These are phyloP conservation scores for Tardiomyces digboiensis DNA, from an alignment of 1,139 yeast species.

Conservation along the genomic window DNA sequence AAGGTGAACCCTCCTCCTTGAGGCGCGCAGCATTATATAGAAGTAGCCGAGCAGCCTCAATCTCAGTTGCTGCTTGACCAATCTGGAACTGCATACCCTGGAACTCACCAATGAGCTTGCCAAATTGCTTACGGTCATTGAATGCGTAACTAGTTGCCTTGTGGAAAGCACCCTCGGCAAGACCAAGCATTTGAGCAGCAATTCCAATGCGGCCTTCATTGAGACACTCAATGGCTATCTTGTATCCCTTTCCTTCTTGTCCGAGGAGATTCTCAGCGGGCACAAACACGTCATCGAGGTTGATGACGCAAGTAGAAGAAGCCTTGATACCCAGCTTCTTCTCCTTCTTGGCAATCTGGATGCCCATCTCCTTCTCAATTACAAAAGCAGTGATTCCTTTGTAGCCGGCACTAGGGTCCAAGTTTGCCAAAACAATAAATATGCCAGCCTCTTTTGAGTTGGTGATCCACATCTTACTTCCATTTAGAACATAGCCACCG, in stretches of 20 bases:
- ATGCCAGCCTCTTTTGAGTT: conserved; percentile 36
- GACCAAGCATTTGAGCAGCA: conserved; percentile 37
- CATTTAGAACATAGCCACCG: conserved; percentile 25
- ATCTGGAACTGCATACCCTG: conserved; percentile 39
- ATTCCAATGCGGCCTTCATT: conserved; percentile 39
- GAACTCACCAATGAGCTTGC: conserved; percentile 34
- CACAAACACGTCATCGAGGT: conserved; percentile 33
- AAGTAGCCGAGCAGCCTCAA: conserved; percentile 36
- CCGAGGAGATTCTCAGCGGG: conserved; percentile 35
- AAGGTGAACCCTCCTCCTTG: conserved; percentile 32
- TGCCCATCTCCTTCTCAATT: conserved; percentile 32
- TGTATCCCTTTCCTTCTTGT: conserved; percentile 36
- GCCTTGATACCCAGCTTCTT: conserved; percentile 36
- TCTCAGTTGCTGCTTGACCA: conserved; percentile 35
- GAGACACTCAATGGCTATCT: conserved; percentile 35
- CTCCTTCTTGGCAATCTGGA: conserved; percentile 35
- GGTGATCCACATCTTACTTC: conserved; percentile 34
- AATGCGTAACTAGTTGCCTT: conserved; percentile 31
- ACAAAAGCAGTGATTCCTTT: conserved; percentile 38
- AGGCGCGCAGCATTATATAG: conserved; percentile 36
- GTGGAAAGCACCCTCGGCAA: conserved; percentile 36
- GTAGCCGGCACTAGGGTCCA: conserved; percentile 34
- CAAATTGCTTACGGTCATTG: conserved; percentile 36
- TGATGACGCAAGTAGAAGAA: conserved; percentile 34
- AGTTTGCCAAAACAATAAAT: conserved; percentile 33